These are phyloP conservation scores for Panicum hallii DNA, from an alignment of 202 grass and related monocot genomes.

Conservation along the genomic window DNA sequence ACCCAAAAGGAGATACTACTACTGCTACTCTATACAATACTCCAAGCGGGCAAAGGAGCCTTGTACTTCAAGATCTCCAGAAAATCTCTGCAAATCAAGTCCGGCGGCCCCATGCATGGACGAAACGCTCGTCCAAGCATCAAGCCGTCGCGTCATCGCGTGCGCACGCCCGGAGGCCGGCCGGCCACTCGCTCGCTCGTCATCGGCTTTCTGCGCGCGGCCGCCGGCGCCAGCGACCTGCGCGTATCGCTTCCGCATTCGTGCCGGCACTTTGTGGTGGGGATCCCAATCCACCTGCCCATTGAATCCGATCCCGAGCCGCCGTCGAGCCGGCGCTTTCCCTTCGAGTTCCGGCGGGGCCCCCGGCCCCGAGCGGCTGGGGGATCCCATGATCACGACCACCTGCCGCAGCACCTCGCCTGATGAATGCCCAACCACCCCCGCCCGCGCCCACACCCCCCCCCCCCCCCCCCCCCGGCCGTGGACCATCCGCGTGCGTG, in stretches of 20 bases:
- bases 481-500: conserved; percentile 16
- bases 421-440: conserved; percentile 35
- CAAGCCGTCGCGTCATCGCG: conserved; percentile 4
- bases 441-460: not conserved
- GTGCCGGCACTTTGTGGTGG: not conserved
- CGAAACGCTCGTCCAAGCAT: no score
- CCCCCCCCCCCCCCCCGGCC: not conserved
- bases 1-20: not conserved
- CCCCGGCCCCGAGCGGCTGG: not conserved
- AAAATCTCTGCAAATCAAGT: not conserved
- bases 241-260: not conserved
- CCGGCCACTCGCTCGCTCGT: not conserved
- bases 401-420: not conserved
- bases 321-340: not conserved
- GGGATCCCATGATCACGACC: conserved; percentile 35
- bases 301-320: not conserved
- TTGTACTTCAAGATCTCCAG: not conserved
- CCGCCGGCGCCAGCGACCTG: not conserved
- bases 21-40: not conserved
- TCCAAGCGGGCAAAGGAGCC: not conserved
- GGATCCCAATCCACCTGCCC: conserved; percentile 28
- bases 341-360: not conserved
- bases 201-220: conserved; percentile 14
- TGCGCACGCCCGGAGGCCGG: not conserved
- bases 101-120: no score